Evolutionary conservation across 208 protist genomes (phyloP).

Genomic region (Acanthamoeba royreba): DNA sequence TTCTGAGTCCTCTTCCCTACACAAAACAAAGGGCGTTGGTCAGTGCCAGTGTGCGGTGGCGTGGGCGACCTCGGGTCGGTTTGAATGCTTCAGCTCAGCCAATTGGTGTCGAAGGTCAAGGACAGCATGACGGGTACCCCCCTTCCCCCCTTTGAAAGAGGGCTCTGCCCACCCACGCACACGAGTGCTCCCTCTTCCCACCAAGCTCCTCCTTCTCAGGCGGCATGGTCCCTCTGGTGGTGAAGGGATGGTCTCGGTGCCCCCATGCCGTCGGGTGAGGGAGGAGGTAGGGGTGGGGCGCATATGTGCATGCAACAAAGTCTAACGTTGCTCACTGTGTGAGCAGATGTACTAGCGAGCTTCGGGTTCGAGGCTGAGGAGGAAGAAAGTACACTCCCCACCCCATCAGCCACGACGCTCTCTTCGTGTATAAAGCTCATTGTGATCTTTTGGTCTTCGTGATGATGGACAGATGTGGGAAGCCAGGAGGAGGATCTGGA

Average conservation of each 20-base stretch:
- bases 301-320: too few relatives aligned
- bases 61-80: too few relatives aligned
- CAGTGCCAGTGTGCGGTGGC: neutral
- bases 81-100: slow-evolving; percentile 1
- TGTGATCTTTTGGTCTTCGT: neutral
- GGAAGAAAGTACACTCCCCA: neutral
- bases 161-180: neutral
- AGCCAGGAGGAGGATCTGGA: slow-evolving; percentile 19
- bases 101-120: slow-evolving; percentile 5
- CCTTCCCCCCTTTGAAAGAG: neutral
- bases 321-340: too few relatives aligned
- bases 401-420: too few relatives aligned
- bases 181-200: too few relatives aligned
- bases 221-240: too few relatives aligned
- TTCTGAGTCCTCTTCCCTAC: too few relatives aligned
- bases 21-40: neutral
- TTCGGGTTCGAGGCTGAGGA: neutral
- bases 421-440: neutral
- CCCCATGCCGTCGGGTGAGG: too few relatives aligned
- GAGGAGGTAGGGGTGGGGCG: too few relatives aligned
- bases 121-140: slow-evolving; percentile 1
- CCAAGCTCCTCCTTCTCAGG: too few relatives aligned
- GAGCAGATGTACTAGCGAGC: neutral
- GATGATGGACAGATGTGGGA: neutral
- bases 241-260: too few relatives aligned